Conservation (phyloP, 345 rosid genomes). For the Hibiscus trionum region DNA sequence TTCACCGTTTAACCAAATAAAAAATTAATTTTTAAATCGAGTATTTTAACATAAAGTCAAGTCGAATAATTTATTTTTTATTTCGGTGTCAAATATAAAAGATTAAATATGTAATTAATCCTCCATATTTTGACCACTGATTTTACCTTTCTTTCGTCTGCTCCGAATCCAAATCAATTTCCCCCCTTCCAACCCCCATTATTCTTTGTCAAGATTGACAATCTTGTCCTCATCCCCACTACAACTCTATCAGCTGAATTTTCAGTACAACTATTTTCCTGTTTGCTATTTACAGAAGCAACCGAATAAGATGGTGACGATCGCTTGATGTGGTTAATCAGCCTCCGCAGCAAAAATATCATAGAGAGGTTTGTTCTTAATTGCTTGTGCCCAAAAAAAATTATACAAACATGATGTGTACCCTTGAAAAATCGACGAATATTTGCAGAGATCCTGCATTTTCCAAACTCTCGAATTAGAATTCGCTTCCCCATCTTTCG, state of each 20-base stretch:
- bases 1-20: too few relatives aligned
- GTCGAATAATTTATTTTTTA: too few relatives aligned
- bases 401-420: slow-evolving; percentile 53
- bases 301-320: slow-evolving; percentile 32
- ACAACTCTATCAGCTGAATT: slow-evolving; percentile 26
- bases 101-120: too few relatives aligned
- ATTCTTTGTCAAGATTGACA: slow-evolving; percentile 50
- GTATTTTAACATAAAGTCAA: too few relatives aligned
- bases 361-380: slow-evolving; percentile 68
- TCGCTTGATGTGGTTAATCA: slow-evolving; percentile 26
- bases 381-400: slow-evolving; percentile 95
- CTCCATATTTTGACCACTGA: too few relatives aligned
- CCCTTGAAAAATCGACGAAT: slow-evolving; percentile 43
- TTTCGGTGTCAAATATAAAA: too few relatives aligned
- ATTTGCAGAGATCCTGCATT: slow-evolving; percentile 57
- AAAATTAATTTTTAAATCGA: too few relatives aligned
- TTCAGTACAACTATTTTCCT: slow-evolving; percentile 13
- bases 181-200: slow-evolving; percentile 96
- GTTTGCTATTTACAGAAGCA: slow-evolving; percentile 29
- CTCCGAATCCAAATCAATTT: slow-evolving; percentile 56
- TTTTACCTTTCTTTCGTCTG: not conserved
- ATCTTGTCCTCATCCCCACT: slow-evolving; percentile 22
- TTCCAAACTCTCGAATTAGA: slow-evolving; percentile 63
- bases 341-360: slow-evolving; percentile 43
- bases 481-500: slow-evolving; percentile 13